These are phyloP conservation scores for Salix koriyanagi DNA, from an alignment of 345 rosid genomes.

Conservation along the genomic window DNA sequence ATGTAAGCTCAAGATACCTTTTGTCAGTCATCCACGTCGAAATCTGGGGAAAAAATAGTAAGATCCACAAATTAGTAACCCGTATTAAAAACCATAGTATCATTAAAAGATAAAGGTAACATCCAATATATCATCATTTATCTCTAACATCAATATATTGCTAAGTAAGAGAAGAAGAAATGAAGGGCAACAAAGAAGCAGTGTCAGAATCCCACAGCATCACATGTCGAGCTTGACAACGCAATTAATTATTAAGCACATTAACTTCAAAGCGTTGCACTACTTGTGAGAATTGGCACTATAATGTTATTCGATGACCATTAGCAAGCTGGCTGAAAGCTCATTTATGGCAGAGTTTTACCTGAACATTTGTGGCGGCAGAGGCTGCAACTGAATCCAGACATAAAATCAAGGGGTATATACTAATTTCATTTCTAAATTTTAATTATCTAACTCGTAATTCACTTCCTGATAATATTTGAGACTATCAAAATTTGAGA, in stretches of 20 bases:
- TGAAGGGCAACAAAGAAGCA: not conserved
- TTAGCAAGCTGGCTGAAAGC: not conserved
- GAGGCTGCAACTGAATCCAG: too few relatives aligned
- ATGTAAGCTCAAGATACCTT: conserved; percentile 8
- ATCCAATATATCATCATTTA: not conserved
- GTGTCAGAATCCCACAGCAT: not conserved
- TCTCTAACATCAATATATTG: not conserved
- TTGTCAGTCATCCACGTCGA: conserved; percentile 45
- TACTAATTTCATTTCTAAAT: too few relatives aligned
- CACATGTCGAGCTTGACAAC: not conserved
- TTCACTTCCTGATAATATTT: too few relatives aligned
- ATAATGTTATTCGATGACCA: not conserved
- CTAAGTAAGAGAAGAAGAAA: not conserved
- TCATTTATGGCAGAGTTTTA: not conserved
- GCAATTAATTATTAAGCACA: not conserved
- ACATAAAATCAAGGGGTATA: too few relatives aligned
- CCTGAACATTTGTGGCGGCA: not conserved
- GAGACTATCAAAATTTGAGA: too few relatives aligned
- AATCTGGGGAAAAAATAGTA: conserved; percentile 19
- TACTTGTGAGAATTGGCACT: not conserved
- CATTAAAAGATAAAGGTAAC: not conserved
- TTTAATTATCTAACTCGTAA: too few relatives aligned
- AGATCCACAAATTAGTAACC: not conserved
- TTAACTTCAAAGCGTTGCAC: not conserved
- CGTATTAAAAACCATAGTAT: not conserved